These are phyloP conservation scores for Alternaria consortialis DNA, from an alignment of 2,329 filamentous ascomycete genomes.

Conservation along the genomic window DNA sequence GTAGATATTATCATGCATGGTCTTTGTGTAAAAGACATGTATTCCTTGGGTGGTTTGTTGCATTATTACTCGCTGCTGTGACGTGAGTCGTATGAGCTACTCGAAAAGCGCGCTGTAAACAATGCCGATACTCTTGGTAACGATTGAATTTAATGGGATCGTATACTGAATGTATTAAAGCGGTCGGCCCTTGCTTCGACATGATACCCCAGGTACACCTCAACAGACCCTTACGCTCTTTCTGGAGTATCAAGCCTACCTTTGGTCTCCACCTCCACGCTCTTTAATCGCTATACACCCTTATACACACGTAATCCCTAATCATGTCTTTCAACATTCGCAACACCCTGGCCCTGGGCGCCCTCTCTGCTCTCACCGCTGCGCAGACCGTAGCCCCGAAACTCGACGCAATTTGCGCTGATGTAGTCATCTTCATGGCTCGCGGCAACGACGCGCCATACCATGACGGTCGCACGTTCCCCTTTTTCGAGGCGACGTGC, in stretches of 20 bases:
- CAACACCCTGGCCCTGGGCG: slow-evolving; percentile 28
- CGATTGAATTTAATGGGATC: not conserved
- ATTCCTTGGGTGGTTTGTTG: no score
- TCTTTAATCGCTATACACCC: not conserved
- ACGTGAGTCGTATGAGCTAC: no score
- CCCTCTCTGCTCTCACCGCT: slow-evolving; percentile 22
- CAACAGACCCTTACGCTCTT: slow-evolving; percentile 8
- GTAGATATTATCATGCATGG: not conserved
- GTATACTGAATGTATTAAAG: slow-evolving; percentile 1
- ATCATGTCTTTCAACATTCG: slow-evolving; percentile 36
- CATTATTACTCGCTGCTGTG: no score
- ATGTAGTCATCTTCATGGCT: slow-evolving; percentile 36
- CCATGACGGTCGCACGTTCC: slow-evolving; percentile 30
- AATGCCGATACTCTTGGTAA: not conserved
- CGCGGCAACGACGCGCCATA: slow-evolving; percentile 36
- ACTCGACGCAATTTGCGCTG: slow-evolving; percentile 29
- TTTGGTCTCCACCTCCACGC: not conserved
- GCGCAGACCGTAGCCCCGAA: slow-evolving; percentile 39
- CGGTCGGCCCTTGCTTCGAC: not conserved
- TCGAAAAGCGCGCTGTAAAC: not conserved
- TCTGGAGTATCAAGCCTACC: not conserved
- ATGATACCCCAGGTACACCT: slow-evolving; percentile 6
- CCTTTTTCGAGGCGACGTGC: slow-evolving; percentile 32
- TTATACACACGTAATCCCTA: slow-evolving; percentile 22
- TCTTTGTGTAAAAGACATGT: no score